Evolutionary conservation across 2,329 filamentous ascomycete genomes (phyloP).

Genomic region (Aspergillus sp.): DNA sequence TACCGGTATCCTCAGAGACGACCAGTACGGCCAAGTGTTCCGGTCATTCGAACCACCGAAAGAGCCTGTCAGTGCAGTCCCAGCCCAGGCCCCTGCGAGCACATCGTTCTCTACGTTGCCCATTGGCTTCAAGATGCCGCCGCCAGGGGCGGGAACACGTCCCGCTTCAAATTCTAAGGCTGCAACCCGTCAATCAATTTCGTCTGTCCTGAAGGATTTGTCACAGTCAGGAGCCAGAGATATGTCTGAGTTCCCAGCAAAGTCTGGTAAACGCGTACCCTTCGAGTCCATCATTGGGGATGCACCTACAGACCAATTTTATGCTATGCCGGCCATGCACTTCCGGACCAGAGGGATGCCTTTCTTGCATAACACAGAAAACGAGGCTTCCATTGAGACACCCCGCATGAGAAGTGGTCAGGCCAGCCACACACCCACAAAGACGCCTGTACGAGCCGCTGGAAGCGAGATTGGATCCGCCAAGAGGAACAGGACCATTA

Average conservation of each 20-base stretch:
- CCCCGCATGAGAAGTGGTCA: constrained; percentile 13
- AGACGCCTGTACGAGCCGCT: constrained; percentile 12
- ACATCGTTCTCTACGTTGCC: constrained; percentile 18
- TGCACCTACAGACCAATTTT: constrained; percentile 14
- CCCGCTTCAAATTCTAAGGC: constrained; percentile 18
- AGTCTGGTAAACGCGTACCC: constrained; percentile 12
- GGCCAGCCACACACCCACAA: constrained; percentile 11
- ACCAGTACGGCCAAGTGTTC: constrained; percentile 30
- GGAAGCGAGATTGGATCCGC: constrained; percentile 13
- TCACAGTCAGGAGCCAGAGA: constrained; percentile 23
- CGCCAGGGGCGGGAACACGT: constrained; percentile 21
- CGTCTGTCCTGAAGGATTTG: constrained; percentile 20
- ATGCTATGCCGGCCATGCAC: constrained; percentile 24
- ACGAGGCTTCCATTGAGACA: constrained; percentile 11
- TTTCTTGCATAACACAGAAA: constrained; percentile 16
- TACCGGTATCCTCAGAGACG: constrained; percentile 26
- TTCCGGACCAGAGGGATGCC: constrained; percentile 29
- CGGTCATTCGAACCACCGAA: constrained; percentile 32
- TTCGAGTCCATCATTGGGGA: constrained; percentile 13
- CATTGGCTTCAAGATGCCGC: constrained; percentile 17
- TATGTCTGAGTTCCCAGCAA: constrained; percentile 24
- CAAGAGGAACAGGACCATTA: constrained; percentile 16
- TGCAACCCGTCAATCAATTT: constrained; percentile 5
- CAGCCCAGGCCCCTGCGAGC: constrained; percentile 25
- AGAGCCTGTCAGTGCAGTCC: constrained; percentile 17